These are phyloP conservation scores for Starmerella floricola DNA, from an alignment of 805 yeast genomes.

Conservation along the genomic window DNA sequence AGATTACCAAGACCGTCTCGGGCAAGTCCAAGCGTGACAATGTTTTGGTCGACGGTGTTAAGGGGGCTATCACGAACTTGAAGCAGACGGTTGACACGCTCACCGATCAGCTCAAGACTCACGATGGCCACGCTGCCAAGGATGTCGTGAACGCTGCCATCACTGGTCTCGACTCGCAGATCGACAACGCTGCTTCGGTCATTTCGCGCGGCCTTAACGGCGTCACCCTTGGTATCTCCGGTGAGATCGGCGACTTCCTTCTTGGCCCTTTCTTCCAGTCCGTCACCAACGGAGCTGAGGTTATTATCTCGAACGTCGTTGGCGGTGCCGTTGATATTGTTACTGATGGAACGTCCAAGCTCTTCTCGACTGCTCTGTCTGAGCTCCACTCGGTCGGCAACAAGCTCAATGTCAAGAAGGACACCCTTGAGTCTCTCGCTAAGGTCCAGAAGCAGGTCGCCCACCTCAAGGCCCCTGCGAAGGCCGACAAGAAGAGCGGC, in stretches of 20 bases:
- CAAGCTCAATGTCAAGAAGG: constrained; percentile 11
- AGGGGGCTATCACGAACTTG: constrained; percentile 19
- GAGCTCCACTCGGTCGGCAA: constrained; percentile 20
- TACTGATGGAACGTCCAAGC: constrained; percentile 23
- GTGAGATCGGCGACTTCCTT: constrained; percentile 21
- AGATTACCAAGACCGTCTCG: constrained; percentile 13
- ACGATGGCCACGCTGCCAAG: constrained; percentile 22
- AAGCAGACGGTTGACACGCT: constrained; percentile 20
- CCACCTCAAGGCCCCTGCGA: constrained; percentile 6
- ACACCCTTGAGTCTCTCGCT: constrained; percentile 7
- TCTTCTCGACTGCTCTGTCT: constrained; percentile 17
- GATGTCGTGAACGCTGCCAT: constrained; percentile 21
- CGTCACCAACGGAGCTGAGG: constrained; percentile 28
- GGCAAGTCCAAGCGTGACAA: constrained; percentile 10
- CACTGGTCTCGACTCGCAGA: constrained; percentile 28
- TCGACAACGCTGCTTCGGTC: constrained; percentile 25
- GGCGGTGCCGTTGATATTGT: constrained; percentile 24
- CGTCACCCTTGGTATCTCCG: constrained; percentile 23
- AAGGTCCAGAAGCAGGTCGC: constrained; percentile 19
- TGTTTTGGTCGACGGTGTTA: constrained; percentile 7
- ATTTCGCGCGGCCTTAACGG: constrained; percentile 13
- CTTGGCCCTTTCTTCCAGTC: constrained; percentile 26
- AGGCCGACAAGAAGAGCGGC: neutral
- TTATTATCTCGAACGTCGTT: constrained; percentile 22
- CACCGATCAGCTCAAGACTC: constrained; percentile 12